phyloP scores from a whole-genome alignment of 106 monocot species.

The Apostasia shenzhenica region DNA sequence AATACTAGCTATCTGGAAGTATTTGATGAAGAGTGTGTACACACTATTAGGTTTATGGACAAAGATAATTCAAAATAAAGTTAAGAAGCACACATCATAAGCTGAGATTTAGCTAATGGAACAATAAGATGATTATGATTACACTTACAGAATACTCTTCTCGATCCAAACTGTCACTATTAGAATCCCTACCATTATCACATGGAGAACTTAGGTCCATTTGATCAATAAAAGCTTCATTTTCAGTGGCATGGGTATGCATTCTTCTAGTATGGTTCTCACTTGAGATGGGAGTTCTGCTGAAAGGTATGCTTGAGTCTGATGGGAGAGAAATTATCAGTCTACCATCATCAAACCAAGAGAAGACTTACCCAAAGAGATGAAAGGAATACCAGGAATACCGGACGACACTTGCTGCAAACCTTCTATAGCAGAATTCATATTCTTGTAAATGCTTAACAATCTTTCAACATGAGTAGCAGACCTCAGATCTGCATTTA shows the following conservation, averaged over 20 bases:
- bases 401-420: slow-evolving; percentile 19
- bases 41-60: neutral
- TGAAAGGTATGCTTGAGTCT: neutral
- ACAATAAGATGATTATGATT: neutral
- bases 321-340: neutral
- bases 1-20: no score
- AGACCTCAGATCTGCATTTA: slow-evolving; percentile 56
- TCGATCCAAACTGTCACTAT: slow-evolving; percentile 10
- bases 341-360: neutral
- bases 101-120: neutral
- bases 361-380: neutral
- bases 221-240: slow-evolving; percentile 9
- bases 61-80: neutral
- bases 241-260: neutral
- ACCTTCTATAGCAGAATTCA: slow-evolving; percentile 46
- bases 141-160: slow-evolving; percentile 12
- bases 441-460: slow-evolving; percentile 52
- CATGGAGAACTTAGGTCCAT: slow-evolving; percentile 1
- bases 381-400: slow-evolving; percentile 22
- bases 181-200: slow-evolving; percentile 12
- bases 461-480: slow-evolving; percentile 54
- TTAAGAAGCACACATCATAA: neutral
- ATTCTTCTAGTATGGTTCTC: slow-evolving; percentile 2
- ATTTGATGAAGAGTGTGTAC: neutral
- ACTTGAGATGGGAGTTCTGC: slow-evolving; percentile 9